Conservation (phyloP, 345 rosid genomes). For the Linum usitatissimum region DNA sequence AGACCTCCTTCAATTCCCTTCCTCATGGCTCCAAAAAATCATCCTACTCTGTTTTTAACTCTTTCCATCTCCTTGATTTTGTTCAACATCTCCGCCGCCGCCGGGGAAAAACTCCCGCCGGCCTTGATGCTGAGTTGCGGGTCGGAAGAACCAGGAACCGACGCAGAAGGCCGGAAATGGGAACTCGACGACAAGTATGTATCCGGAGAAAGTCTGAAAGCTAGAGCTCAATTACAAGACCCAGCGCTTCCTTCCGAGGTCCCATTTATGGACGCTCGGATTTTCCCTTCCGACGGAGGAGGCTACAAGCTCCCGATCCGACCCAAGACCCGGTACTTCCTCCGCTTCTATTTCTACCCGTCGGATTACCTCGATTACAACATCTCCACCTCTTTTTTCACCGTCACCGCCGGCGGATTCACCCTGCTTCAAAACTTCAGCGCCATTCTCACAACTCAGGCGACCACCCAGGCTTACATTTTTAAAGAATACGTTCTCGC, state of each 20-base stretch:
- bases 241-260: constrained; percentile 49
- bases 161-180: constrained; percentile 56
- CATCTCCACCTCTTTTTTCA: constrained; percentile 45
- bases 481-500: constrained; percentile 53
- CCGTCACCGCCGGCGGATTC: constrained; percentile 35
- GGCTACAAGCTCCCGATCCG: constrained; percentile 40
- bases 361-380: constrained; percentile 36
- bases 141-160: constrained; percentile 32
- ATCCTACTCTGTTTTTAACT: constrained; percentile 16
- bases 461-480: constrained; percentile 57
- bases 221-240: constrained; percentile 48
- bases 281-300: constrained; percentile 40
- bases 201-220: constrained; percentile 22
- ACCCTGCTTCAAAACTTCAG: constrained; percentile 65
- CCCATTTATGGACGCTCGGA: constrained; percentile 71
- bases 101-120: background rate
- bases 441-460: constrained; percentile 54
- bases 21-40: constrained; percentile 25
- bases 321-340: constrained; percentile 29
- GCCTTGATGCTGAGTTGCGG: constrained; percentile 44
- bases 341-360: constrained; percentile 63
- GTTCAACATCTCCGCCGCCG: constrained; percentile 13
- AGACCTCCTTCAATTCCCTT: background rate
- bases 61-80: constrained; percentile 19
- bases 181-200: constrained; percentile 44